phyloP scores from a whole-genome alignment of 2,329 filamentous ascomycete genomes.

The Ambrosiella beaveri region DNA sequence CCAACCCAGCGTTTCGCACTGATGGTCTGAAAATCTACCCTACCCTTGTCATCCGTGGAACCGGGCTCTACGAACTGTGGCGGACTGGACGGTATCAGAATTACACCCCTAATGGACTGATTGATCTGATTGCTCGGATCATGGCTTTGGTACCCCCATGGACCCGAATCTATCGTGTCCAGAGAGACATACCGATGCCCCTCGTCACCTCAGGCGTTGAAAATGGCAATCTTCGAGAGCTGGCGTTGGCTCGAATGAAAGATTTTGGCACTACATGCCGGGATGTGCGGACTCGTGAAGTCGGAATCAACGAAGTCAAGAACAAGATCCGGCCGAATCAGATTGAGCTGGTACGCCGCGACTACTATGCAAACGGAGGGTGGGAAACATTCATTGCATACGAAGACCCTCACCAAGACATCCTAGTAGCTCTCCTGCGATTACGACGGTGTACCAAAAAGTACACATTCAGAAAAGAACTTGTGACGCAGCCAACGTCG shows the following conservation, averaged over 20 bases:
- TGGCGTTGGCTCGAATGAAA: constrained; percentile 94
- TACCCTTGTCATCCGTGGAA: constrained; percentile 90
- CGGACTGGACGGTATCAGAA: constrained; percentile 94
- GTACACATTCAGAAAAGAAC: constrained; percentile 81
- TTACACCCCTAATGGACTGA: constrained; percentile 91
- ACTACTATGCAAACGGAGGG: constrained; percentile 87
- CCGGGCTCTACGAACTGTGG: constrained; percentile 93
- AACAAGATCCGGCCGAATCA: constrained; percentile 95
- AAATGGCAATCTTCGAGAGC: constrained; percentile 86
- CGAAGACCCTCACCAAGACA: constrained; percentile 96
- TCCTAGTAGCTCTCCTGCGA: constrained; percentile 77
- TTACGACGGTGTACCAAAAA: constrained; percentile 79
- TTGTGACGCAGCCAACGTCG: constrained; percentile 72
- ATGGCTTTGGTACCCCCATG: constrained; percentile 86
- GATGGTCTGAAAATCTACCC: constrained; percentile 97
- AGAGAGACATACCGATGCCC: constrained; percentile 99
- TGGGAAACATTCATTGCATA: constrained; percentile 99
- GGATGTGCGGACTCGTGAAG: constrained; percentile 88
- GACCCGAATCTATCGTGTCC: constrained; percentile 96
- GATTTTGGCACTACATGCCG: constrained; percentile 95
- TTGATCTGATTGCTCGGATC: constrained; percentile 93
- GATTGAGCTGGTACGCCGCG: constrained; percentile 81
- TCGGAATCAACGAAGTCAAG: constrained; percentile 98
- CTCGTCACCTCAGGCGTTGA: constrained; percentile 96
- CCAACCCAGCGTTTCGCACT: constrained; percentile 87